Evolutionary conservation across 352 stramenopile species (phyloP), one percentile per base, ranked within the genome.

Genomic region (Phytophthora constricta): DNA sequence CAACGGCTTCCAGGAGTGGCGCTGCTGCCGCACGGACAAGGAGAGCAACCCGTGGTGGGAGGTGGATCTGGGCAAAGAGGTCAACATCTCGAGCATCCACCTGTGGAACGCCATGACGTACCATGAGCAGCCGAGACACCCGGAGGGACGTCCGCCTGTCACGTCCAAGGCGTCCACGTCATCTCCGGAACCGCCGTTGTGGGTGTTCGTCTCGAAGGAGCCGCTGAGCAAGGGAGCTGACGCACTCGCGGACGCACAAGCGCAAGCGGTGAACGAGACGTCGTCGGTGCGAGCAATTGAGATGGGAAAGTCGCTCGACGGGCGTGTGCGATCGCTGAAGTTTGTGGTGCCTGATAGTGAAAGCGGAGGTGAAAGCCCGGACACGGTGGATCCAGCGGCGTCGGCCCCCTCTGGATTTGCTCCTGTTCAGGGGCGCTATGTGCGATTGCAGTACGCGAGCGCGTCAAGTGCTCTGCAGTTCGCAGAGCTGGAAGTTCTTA

Each of bases 81-180:
- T 74, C 11, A 14, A 41, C 2, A 65, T 94, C 51, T 66, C 72
- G 5, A 75, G 67, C 14, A 58, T 92, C 5, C 74, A 86, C 5
- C 37, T 94, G 59, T 94, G 86, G 86, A 92, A 90, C 39, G 72
- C 65, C 0, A 82, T 86, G 77, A 89, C 82, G 37, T 91, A 91
- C 51, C 86, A 94, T 27, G 80, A 91, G 41, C 72, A 88, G 55
- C 43, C 80, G 13, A 79, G 72, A 62, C 77, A 86, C 31, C 72
- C 72, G 2, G 48, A 76, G 0, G 74, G 76, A 1, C 69, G 71
- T 1, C 82, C 82, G 17, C 76, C 84, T 5, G 48, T 70, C n/a
- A 87, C 73, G 11, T 80, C 69, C 2, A 68, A 59, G 8, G 64
- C 58, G 3, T 67, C 70, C 5, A 80, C 56, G 10, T 68, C 76